Evolutionary conservation across 108 stramenopile genomes (phyloP).

Genomic region (Nannochloropsis oceanica): DNA sequence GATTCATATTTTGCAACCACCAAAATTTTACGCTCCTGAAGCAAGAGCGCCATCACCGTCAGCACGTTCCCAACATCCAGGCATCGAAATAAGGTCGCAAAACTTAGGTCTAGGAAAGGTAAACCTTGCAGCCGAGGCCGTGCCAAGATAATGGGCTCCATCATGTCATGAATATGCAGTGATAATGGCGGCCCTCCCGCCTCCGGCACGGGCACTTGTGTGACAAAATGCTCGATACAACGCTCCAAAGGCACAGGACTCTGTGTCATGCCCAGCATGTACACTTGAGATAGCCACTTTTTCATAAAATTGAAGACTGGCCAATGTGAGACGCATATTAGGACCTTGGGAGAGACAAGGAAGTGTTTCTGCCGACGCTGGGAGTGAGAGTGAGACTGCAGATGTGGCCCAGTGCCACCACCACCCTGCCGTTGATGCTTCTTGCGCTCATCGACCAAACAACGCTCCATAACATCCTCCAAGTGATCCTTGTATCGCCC

Average conservation of each 20-base stretch:
- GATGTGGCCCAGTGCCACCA: not conserved
- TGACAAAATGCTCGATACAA: not conserved
- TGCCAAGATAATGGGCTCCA: not conserved
- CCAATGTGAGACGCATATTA: not conserved
- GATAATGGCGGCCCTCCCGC: not conserved
- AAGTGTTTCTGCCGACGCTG: not conserved
- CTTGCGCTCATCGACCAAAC: not conserved
- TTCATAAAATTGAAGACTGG: not conserved
- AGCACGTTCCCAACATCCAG: not conserved
- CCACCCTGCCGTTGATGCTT: not conserved
- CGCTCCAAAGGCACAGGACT: not conserved
- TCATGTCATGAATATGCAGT: not conserved
- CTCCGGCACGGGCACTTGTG: not conserved
- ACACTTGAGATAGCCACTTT: not conserved
- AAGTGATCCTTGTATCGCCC: not conserved
- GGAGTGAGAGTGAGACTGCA: not conserved
- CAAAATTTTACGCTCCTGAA: not conserved
- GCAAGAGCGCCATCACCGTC: not conserved
- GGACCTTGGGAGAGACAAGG: not conserved
- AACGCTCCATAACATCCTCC: not conserved
- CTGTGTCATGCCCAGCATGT: not conserved
- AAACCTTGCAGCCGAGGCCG: not conserved
- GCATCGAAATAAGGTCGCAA: not conserved
- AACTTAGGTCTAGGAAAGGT: not conserved
- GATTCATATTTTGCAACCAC: not conserved